Base-by-base conservation (phyloP, 2,329 filamentous ascomycete species). In the Colletotrichum sojae region DNA sequence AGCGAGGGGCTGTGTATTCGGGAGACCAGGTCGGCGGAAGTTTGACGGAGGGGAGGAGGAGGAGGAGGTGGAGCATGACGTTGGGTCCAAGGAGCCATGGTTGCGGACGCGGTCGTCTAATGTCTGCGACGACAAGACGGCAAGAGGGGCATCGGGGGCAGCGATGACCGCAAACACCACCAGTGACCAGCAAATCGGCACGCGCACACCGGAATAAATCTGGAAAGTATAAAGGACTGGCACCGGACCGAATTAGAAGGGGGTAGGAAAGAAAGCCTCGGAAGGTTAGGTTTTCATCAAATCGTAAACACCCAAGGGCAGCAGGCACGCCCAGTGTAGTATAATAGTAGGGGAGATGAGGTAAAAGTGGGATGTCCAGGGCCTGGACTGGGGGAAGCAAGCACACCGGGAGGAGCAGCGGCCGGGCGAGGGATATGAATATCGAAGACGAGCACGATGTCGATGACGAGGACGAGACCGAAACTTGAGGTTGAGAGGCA, bases 1-100 rank as follows among this genome's bases (percentile, higher is more conserved):
- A 79, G 74, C 55, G 78, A 76, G 43, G 78, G 77, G 63, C 74
- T 75, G 72, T 82, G 80, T 63, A 82, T 74, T 65, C 77, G 79
- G 57, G 76, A 77, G 72, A 82, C 76, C 69, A 81, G 76, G 62
- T 81, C 78, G 73, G 69, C 60, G 51, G 68, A 71, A 57, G 67
- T 60, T 67, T 66, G 71, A 63, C 66, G 63, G 66, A 67, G 64
- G 51, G 59, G 55, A 60, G 61, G 57, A 61, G 71, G 70, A 39
- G 46, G 57, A 59, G n/a, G 64, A 64, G 71, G 71, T 74, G 74
- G 69, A 70, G 57, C 55, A 67, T 65, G 69, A 66, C 56, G 69
- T 62, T 67, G 67, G 65, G 73, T 71, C 73, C 75, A 76, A 73
- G 77, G 77, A 75, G 78, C 75, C 79, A 81, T 81, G 71, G 72